Evolutionary conservation across 768 basidiomycete species (phyloP).

Genomic region (Boletus tylopilopsis): DNA sequence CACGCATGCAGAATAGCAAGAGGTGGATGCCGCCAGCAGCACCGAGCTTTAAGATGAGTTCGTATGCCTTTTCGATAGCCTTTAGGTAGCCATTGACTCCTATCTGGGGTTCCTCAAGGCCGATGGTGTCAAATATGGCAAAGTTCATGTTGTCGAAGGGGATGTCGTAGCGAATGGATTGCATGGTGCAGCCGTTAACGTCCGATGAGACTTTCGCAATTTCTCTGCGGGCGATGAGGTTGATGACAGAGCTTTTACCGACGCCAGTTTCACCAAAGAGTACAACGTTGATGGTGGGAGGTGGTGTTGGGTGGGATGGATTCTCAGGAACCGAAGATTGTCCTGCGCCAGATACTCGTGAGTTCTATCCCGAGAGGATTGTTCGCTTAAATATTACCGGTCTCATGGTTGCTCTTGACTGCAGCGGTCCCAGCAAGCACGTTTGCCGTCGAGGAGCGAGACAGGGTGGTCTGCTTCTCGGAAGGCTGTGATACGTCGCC

Average conservation of each 20-base stretch:
- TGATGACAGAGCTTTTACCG: constrained; percentile 32
- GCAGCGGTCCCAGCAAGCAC: constrained; percentile 1
- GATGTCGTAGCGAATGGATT: constrained; percentile 25
- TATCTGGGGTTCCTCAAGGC: constrained; percentile 31
- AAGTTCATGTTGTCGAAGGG: constrained; percentile 19
- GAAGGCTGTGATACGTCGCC: background rate
- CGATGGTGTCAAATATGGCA: constrained; percentile 33
- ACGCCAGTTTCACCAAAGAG: constrained; percentile 41
- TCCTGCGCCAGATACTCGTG: constrained; percentile 3
- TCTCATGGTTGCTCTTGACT: background rate
- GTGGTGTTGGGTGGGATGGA: background rate
- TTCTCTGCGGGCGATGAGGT: constrained; percentile 25
- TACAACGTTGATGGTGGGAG: constrained; percentile 31
- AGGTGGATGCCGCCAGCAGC: constrained; percentile 37
- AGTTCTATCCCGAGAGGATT: constrained; percentile 1
- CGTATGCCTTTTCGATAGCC: constrained; percentile 28
- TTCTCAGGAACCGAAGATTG: background rate
- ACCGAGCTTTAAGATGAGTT: constrained; percentile 32
- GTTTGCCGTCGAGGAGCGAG: constrained; percentile 1
- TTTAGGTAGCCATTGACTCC: constrained; percentile 26
- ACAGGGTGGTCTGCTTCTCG: background rate
- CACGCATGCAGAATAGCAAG: constrained; percentile 40
- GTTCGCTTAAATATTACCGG: constrained; percentile 9
- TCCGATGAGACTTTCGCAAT: constrained; percentile 26
- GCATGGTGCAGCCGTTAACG: constrained; percentile 36